These are phyloP conservation scores for Arctostaphylos glauca DNA, from an alignment of 148 eudicot genomes.

Conservation along the genomic window DNA sequence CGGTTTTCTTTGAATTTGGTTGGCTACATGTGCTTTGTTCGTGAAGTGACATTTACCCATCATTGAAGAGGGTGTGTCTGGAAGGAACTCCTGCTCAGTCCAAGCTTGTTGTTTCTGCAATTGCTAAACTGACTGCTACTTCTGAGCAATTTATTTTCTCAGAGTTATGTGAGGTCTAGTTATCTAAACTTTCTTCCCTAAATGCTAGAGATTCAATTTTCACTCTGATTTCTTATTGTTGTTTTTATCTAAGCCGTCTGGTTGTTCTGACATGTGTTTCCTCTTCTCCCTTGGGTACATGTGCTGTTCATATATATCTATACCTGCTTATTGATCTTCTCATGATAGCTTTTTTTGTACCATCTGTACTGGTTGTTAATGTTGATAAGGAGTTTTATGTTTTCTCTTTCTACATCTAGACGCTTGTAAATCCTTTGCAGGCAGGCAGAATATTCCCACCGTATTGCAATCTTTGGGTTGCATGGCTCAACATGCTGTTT, in stretches of 20 bases:
- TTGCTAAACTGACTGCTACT: slow-evolving; percentile 49
- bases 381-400: neutral
- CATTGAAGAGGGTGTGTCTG: slow-evolving; percentile 69
- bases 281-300: neutral
- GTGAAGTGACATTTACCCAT: slow-evolving; percentile 72
- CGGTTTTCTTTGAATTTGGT: slow-evolving; percentile 3
- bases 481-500: slow-evolving; percentile 58
- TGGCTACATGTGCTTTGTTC: slow-evolving; percentile 22
- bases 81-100: slow-evolving; percentile 81
- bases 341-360: slow-evolving; percentile 6
- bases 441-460: slow-evolving; percentile 58
- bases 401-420: slow-evolving; percentile 35
- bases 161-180: slow-evolving; percentile 59
- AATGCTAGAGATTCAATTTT: neutral
- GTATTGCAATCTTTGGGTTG: slow-evolving; percentile 88
- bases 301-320: neutral
- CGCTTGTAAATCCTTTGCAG: slow-evolving; percentile 58
- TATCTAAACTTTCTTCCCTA: slow-evolving; percentile 12
- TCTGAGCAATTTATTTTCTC: slow-evolving; percentile 43
- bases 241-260: neutral
- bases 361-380: slow-evolving; percentile 4
- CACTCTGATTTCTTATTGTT: neutral
- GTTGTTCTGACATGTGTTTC: slow-evolving; percentile 3
- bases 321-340: slow-evolving; percentile 16
- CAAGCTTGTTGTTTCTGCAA: slow-evolving; percentile 74